phyloP scores from a whole-genome alignment of 2,329 filamentous ascomycete genomes.

The Didymella glomerata region DNA sequence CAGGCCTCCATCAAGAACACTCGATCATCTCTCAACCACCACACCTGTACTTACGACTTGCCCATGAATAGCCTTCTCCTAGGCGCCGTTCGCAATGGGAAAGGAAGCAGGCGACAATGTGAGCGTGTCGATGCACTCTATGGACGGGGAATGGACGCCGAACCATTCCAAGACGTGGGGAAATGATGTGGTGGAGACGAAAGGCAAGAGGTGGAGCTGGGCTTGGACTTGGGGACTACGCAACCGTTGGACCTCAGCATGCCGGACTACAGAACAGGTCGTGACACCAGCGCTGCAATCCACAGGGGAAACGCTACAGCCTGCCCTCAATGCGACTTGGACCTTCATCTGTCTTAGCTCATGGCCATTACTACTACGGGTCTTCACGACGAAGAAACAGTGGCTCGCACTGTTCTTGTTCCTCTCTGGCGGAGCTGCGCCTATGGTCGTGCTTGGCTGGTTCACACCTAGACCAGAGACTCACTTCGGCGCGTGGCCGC shows the following conservation, averaged over 20 bases:
- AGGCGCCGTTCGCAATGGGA: neutral
- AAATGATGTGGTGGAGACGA: constrained; percentile 10
- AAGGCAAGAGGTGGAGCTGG: constrained; percentile 5
- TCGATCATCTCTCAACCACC: neutral
- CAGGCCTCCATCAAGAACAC: neutral
- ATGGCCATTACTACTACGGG: neutral
- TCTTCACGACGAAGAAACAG: constrained; percentile 22
- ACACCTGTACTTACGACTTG: neutral
- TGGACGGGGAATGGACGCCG: constrained; percentile 3
- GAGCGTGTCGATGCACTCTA: constrained; percentile 8
- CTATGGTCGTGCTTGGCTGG: constrained; percentile 22
- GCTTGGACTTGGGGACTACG: constrained; percentile 16
- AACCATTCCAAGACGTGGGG: constrained; percentile 9
- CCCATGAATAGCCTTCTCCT: neutral
- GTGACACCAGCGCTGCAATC: neutral
- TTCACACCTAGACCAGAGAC: constrained; percentile 7
- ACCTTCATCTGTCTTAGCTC: neutral
- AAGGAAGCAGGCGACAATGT: constrained; percentile 5
- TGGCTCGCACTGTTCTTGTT: constrained; percentile 24
- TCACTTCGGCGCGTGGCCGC: neutral
- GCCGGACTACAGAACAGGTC: neutral
- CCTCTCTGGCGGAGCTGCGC: constrained; percentile 14
- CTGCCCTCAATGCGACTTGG: neutral
- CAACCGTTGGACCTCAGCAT: constrained; percentile 3
- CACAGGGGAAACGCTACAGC: neutral